Base-by-base conservation (phyloP, 169 alveolate genomes). In the Cryptosporidium viatorum region DNA sequence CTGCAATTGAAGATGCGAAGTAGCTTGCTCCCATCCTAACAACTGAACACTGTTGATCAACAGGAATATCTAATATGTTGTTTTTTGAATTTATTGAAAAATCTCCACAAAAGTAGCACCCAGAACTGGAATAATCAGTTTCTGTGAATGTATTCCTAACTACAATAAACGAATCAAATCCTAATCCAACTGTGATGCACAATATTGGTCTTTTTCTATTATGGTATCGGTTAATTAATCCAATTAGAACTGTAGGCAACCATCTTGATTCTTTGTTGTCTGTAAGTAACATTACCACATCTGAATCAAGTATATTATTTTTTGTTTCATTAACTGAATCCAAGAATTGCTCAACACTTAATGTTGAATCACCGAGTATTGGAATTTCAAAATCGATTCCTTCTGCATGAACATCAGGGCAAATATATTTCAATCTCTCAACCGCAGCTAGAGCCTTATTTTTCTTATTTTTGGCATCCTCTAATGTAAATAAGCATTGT, bases 81-180 rank as follows among this genome's bases (percentile, higher is more conserved):
- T 94, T 95, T 58, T 96, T 93, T 41, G 97, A 97, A 21, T 96
- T 96, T 0, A 94, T 93, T 18, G 89, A 62, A 16, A 95, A 91
- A 89, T 96, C 98, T 70, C 95, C 96, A 85, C 98, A 96, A 85
- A 96, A 96, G 84, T 96, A 96, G 67, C 98, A 96, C 0, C 97
- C 97, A 52, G 55, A 94, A 23, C 85, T 65, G 1, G 74, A 37
- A 21, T 93, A 33, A 26, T 91, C 74, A 7, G 51, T 35, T 29
- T 65, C 89, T 33, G 45, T 62, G 7, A 65, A 62, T 23, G 97
- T 97, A 91, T 96, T 97, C 65, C 97, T 93, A 92, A 95, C 93
- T 10, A 95, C 96, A 18, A 96, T 71, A 92, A 92, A 95, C 0
- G 97, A 93, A 89, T 96, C 98, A 86, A 96, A 96, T 33, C 98